Evolutionary conservation across 768 basidiomycete genomes (phyloP), one percentile per base, ranked within the genome.

Genomic region (Boletus rubroflammeus): DNA sequence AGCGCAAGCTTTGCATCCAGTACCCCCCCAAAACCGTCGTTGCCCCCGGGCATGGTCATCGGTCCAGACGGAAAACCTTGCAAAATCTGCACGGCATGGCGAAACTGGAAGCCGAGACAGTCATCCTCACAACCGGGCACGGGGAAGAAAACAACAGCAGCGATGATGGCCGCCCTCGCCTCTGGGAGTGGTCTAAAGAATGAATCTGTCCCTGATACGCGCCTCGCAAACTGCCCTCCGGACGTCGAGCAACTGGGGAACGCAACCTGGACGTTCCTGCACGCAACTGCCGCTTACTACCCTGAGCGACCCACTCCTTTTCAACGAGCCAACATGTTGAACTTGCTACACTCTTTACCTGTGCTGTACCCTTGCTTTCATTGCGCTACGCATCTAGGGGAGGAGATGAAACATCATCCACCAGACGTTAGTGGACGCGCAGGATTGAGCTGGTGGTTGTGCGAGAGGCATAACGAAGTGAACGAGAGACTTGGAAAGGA

Each of bases 231-330:
- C 52, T 98, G 96, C 67, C 96, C 96, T 13, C 86, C 94, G 0
- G 95, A 98, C 70, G 86, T 86, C 42, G 92, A 94, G 66, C 78
- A 84, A 54, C 85, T 98, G 46, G 96, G 96, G 2, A 84, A 85
- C 46, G 88, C 95, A 42, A 96, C 96, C 2, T 98, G 96, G 96
- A 88, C 93, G 15, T 98, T 98, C 80, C 78, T 98, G 31, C 96
- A 98, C 66, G 86, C 93, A 9, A 88, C 96, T 6, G 95, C 94
- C 0, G 93, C 96, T 21, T 97, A 98, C 72, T 98, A 94, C 73
- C 94, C 96, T 26, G 83, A 86, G n/a, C 72, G 75, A 15, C 92
- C 96, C 1, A 82, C 86, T 0, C 77, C 84, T 1, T 73, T 75
- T 6, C 92, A 96, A 62, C 86, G 89, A 53, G 79, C 83, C 28